Percentiles rank a stretch among this genome's conserved stretches.
Conservation (phyloP, 768 basidiomycete species). For the Calocera viscosa region DNA sequence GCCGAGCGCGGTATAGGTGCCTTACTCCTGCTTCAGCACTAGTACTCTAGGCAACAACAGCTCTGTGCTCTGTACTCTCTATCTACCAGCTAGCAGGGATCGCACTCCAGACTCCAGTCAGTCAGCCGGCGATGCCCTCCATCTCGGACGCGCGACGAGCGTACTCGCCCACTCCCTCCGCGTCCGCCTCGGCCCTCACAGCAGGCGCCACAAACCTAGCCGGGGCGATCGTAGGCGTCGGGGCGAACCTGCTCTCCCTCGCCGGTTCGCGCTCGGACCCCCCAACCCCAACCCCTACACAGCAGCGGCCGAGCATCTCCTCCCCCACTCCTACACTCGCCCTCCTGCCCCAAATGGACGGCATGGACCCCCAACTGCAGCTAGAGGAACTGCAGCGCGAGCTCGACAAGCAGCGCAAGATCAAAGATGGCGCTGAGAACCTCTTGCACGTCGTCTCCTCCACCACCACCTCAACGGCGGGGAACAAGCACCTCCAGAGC, state of each 20-base stretch:
- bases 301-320: not conserved
- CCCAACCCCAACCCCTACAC: not conserved
- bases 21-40: no score
- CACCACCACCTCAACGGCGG: constrained; percentile 16
- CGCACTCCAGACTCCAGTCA: no score
- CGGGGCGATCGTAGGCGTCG: not conserved
- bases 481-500: constrained; percentile 56
- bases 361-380: constrained; percentile 28
- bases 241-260: not conserved
- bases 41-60: no score
- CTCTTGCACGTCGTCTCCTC: constrained; percentile 53
- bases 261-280: not conserved
- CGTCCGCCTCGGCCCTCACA: not conserved
- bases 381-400: constrained; percentile 53
- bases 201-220: not conserved
- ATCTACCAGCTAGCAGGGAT: no score
- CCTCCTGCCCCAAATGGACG: not conserved
- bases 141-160: not conserved
- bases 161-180: not conserved
- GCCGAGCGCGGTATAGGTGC: no score
- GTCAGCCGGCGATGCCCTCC: not conserved
- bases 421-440: constrained; percentile 87
- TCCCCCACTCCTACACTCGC: not conserved
- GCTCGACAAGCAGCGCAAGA: constrained; percentile 62
- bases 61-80: no score